Base-by-base conservation (phyloP, 352 stramenopile genomes). In the Globisporangium megalacanthum region DNA sequence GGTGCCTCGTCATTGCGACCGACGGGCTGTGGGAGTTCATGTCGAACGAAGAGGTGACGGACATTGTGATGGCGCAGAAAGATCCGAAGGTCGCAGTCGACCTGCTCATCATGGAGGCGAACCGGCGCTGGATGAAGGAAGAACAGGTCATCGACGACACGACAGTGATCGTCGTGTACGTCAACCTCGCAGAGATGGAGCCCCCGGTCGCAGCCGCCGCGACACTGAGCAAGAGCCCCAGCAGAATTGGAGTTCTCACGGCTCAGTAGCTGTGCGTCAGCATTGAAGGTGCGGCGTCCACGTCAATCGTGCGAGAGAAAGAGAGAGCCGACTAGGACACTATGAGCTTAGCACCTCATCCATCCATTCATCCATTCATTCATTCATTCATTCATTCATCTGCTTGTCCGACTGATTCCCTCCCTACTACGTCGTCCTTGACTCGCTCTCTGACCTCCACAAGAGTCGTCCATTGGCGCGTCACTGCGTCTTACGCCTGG, bases 1-100 rank as follows among this genome's bases (percentile, higher is more conserved):
- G 93, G 48, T 98, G 98, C 65, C 76, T 99, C 55, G 90, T 99
- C 31, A 80, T 99, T 39, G 97, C 95, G 17, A 99, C 95, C 0
- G 97, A 99, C 71, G 97, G 97, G 13, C 73, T 99, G 44, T 99
- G 97, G 97, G 97, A 99, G 66, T 99, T 99, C 76, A 96, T 99
- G 67, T 88, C 81, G 35, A 98, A 98, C 69, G 80, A 98, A 56
- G 96, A 99, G 69, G 97, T 97, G 50, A 86, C 96, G 52, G 75
- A 94, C 48, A 88, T 96, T 54, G 75, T 72, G 22, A 80, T 91
- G 69, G 70, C 69, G 4, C 75, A 91, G 59, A 78, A 87, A 20
- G 81, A 93, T 49, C 83, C 83, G 0, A 91, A 94, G 57, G 66
- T 88, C 11, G 83, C 81, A 5, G 88, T 99, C 6, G 93, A 98